Evolutionary conservation across 257 asterid species (phyloP), one percentile per base, ranked within the genome.

Genomic region (Scutellaria barbata): DNA sequence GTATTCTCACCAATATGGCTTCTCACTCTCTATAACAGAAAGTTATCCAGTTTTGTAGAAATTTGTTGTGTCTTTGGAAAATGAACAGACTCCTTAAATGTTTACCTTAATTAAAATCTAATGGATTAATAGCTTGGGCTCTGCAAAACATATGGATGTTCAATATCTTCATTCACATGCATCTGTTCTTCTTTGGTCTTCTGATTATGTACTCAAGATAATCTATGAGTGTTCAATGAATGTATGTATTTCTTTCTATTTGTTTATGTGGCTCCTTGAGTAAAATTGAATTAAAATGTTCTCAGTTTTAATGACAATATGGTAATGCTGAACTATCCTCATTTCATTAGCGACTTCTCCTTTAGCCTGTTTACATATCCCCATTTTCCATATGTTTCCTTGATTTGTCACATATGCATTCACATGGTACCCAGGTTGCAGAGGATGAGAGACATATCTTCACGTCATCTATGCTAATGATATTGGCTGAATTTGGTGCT

Each of bases 401-500:
- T 48, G 73, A 59, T 55, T 72, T 56, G 47, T 78, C 57, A 75
- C 67, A 68, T 51, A 63, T 72, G 67, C 30, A 39, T 67, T 73
- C 69, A 25, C 69, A 45, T 77, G 66, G 71, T 65, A 72, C 81
- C 74, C 87, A 92, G 98, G 90, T 71, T 76, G 88, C 81, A 45
- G 98, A 92, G 77, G 96, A 89, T 55, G 98, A 88, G 79, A 86
- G 73, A 77, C 90, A 81, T 72, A 76, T 88, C 70, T 92, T 92
- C 77, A 87, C 80, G 76, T 81, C 96, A 76, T 85, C 96, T 50
- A 78, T 85, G 83, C 84, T 89, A 7, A 90, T 90, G 69, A 77
- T 92, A 79, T 82, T 92, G 90, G 82, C 85, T 53, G 98, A 89
- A 76, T 86, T 78, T 85, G 98, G 96, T 55, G 80, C 87, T 76